These are phyloP conservation scores for Galerina sulciceps DNA, from an alignment of 768 basidiomycete species.

Conservation along the genomic window DNA sequence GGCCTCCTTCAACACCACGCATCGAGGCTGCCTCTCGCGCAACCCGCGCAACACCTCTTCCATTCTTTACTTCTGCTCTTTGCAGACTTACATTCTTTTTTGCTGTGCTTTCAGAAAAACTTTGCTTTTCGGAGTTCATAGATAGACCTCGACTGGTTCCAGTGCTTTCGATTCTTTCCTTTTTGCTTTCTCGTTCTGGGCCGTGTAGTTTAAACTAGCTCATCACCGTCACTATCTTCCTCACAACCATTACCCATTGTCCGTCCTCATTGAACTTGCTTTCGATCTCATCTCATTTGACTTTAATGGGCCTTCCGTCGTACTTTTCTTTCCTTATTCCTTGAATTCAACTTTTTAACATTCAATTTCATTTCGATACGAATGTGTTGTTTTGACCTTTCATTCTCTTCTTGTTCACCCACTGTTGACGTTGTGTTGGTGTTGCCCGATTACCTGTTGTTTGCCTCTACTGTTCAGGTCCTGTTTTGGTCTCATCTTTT, in stretches of 20 bases:
- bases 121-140: too few species aligned
- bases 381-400: neutral
- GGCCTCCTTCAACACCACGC: too few species aligned
- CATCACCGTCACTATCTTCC: neutral
- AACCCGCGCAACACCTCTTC: too few species aligned
- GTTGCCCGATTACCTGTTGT: slow-evolving; percentile 7
- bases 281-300: neutral
- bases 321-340: neutral
- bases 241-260: neutral
- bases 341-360: too few species aligned
- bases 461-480: slow-evolving; percentile 3
- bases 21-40: too few species aligned
- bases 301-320: neutral
- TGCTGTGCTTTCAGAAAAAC: too few species aligned
- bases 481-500: slow-evolving; percentile 3
- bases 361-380: neutral
- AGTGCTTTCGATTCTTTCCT: too few species aligned
- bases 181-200: too few species aligned
- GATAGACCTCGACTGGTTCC: too few species aligned
- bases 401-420: neutral
- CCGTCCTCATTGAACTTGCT: neutral
- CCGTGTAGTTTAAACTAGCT: neutral
- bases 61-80: too few species aligned
- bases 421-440: slow-evolving; percentile 5
- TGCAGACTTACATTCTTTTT: too few species aligned